Evolutionary conservation across 2,329 filamentous ascomycete genomes (phyloP), one percentile per base, ranked within the genome.

Genomic region (Clonostachys rhizophaga): DNA sequence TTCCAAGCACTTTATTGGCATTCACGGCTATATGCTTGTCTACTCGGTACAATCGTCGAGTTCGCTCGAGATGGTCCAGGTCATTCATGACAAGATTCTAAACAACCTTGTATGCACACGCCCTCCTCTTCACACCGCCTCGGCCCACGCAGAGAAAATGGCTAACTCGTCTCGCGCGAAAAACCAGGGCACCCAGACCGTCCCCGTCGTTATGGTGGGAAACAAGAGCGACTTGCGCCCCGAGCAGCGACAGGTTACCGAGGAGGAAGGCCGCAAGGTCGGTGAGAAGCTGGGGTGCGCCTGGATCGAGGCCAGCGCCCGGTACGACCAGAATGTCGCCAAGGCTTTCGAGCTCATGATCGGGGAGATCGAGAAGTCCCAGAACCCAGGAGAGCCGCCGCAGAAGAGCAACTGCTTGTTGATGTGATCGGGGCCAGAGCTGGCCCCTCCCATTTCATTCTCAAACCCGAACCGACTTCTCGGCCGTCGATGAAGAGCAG

Each of bases 1-100:
- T 70, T 95, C 89, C 52, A 97, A 97, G 74, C 92, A 97, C 66
- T 97, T 97, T 61, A 97, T 99, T 66, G 94, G 94, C 53, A 97
- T 97, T 56, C 94, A 99, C 73, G 94, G 94, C 48, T 99, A 97
- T 69, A 91, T 99, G 81, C 86, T 99, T 50, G 92, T 96, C 43
- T 99, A 99, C 71, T 96, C 91, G n/a, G 91, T 99, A 44, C 88
- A 89, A 18, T 96, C 89, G 43, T 84, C 89, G 61, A 88, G 94
- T 58, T 95, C 91, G 10, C 97, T 96, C 62, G 94, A 99, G 66
- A 99, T 97, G 92, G 87, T 96, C 44, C 84, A 89, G 60, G 90
- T 96, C 50, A 96, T 99, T 55, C 80, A 91, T 24, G 92, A 97
- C 66, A 99, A 97, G 78, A 96, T 99, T 52, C 75, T 99, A 49